Conservation (phyloP, 148 eudicot genomes). For the Camellia lanceoleosa region DNA sequence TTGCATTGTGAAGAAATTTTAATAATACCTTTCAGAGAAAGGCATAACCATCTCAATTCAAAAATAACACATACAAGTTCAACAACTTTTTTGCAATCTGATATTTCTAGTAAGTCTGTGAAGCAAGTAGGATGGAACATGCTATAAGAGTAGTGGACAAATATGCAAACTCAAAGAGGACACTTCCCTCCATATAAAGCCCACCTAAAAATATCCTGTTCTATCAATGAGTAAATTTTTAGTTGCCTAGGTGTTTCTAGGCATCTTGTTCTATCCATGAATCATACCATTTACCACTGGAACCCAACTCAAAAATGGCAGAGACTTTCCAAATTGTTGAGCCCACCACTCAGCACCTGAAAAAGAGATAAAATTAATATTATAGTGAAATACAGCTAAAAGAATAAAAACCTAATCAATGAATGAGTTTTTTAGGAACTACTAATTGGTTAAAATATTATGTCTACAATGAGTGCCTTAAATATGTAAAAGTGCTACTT, state of each 20-base stretch:
- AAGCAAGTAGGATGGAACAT: not conserved
- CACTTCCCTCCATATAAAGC: not conserved
- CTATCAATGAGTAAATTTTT: not conserved
- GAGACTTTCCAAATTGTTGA: conserved; percentile 66
- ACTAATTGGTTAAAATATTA: not conserved
- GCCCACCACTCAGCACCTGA: conserved; percentile 98
- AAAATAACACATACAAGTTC: not conserved
- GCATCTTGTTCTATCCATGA: not conserved
- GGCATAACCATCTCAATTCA: not conserved
- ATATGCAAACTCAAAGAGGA: conserved; percentile 2
- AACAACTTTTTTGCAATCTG: not conserved
- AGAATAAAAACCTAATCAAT: not conserved
- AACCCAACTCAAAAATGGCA: conserved; percentile 84
- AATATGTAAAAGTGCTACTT: not conserved
- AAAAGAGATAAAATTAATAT: conserved; percentile 3
- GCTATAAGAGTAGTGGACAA: not conserved
- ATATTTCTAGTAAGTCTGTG: not conserved
- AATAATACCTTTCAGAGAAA: not conserved
- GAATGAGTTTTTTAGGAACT: not conserved
- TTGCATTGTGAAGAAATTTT: not conserved
- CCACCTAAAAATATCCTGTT: not conserved
- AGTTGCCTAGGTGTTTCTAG: not conserved
- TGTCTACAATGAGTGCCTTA: not conserved
- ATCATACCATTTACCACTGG: conserved; percentile 67
- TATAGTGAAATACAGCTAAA: not conserved